Percentiles rank a stretch among this genome's conserved stretches.
Conservation (phyloP, 768 basidiomycete species). For the Phaffia tasmanica region DNA sequence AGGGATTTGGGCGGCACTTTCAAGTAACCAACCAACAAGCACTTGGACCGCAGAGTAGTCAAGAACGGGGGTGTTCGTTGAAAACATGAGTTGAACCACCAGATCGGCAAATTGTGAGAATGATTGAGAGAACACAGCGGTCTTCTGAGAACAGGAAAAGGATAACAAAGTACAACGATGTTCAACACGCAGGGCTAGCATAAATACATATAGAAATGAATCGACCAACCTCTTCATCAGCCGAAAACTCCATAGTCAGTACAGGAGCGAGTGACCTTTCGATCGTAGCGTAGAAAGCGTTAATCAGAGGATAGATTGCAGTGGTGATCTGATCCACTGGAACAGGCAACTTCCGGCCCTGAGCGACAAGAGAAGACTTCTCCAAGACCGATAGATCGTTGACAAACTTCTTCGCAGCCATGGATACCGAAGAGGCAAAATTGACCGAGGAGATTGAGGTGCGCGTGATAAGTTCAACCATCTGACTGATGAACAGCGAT, state of each 20-base stretch:
- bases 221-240: conserved; percentile 9
- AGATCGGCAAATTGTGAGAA: conserved; percentile 21
- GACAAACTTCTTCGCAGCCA: conserved; percentile 7
- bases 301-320: conserved; percentile 20
- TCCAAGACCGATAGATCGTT: conserved; percentile 21
- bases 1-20: conserved; percentile 39
- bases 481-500: conserved; percentile 12
- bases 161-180: not conserved
- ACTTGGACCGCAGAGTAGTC: conserved; percentile 61
- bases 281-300: conserved; percentile 16
- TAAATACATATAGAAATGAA: not conserved
- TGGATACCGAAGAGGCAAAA: conserved; percentile 4
- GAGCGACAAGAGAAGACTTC: conserved; percentile 23
- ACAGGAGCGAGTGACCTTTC: not conserved
- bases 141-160: not conserved
- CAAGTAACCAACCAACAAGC: conserved; percentile 48
- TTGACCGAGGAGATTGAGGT: conserved; percentile 3
- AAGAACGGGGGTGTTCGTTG: conserved; percentile 40
- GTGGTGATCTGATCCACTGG: conserved; percentile 17
- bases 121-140: not conserved
- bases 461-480: conserved; percentile 19
- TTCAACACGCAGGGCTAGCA: not conserved
- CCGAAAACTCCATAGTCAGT: not conserved
- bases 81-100: conserved; percentile 42
- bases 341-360: conserved; percentile 16